Percentiles rank a stretch among this genome's conserved stretches.
These are phyloP conservation scores for Gryganskiella cystojenkinii DNA, from an alignment of 192 early-diverging fungal genomes.

Conservation along the genomic window DNA sequence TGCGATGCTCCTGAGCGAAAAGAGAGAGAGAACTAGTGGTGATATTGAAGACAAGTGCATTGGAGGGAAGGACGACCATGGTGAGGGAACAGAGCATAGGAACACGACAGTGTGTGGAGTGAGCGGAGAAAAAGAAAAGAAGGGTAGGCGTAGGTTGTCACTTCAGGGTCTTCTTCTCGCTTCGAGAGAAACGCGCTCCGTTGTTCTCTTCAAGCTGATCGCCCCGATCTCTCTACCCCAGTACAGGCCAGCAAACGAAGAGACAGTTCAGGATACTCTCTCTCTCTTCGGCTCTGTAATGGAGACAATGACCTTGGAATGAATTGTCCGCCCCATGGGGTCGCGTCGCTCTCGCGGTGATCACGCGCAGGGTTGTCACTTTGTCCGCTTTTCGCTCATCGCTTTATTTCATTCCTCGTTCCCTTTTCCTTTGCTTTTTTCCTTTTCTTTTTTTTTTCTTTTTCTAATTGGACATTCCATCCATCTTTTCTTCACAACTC, in stretches of 20 bases:
- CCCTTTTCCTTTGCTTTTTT: slow-evolving; percentile 5
- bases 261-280: too few species aligned
- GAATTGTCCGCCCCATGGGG: too few species aligned
- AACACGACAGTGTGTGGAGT: too few species aligned
- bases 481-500: background rate
- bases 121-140: too few species aligned
- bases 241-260: background rate
- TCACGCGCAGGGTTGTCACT: background rate
- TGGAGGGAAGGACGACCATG: too few species aligned
- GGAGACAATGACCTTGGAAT: too few species aligned
- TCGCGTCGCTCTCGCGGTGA: too few species aligned
- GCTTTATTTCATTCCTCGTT: background rate
- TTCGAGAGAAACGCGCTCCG: background rate
- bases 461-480: background rate
- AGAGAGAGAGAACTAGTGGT: too few species aligned
- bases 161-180: background rate
- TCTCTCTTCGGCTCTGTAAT: too few species aligned
- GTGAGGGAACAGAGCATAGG: too few species aligned
- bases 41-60: too few species aligned
- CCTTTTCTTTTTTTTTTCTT: slow-evolving; percentile 1
- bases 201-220: background rate
- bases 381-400: background rate
- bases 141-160: background rate
- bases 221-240: background rate
- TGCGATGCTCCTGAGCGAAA: too few species aligned